Evolutionary conservation across 2,329 filamentous ascomycete genomes (phyloP).

Genomic region (Penicillium griseofulvum): DNA sequence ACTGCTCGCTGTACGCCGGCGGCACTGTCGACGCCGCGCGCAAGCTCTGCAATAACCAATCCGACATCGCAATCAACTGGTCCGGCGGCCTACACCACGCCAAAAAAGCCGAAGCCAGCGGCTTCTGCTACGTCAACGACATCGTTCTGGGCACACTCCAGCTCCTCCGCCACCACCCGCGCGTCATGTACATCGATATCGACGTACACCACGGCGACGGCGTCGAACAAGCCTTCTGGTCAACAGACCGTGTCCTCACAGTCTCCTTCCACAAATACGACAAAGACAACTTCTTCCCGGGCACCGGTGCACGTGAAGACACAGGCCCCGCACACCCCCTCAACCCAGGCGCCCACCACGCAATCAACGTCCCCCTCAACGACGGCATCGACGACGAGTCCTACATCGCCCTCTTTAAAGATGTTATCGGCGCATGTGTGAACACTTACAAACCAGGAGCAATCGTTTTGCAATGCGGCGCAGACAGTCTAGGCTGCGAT

Average conservation of each 20-base stretch:
- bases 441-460: constrained; percentile 82
- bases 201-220: constrained; percentile 91
- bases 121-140: constrained; percentile 99
- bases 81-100: constrained; percentile 94
- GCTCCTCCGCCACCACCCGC: constrained; percentile 74
- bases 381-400: constrained; percentile 90
- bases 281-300: constrained; percentile 79
- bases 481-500: constrained; percentile 90
- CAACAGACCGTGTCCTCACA: constrained; percentile 85
- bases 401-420: constrained; percentile 81
- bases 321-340: constrained; percentile 79
- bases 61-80: constrained; percentile 97
- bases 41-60: constrained; percentile 80
- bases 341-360: constrained; percentile 84
- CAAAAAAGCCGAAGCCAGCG: constrained; percentile 88
- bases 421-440: constrained; percentile 73
- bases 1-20: constrained; percentile 89
- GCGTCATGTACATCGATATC: constrained; percentile 92
- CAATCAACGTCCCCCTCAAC: constrained; percentile 84
- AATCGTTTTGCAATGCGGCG: constrained; percentile 93
- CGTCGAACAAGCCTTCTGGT: constrained; percentile 88
- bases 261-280: constrained; percentile 97
- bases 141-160: constrained; percentile 93
- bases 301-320: constrained; percentile 81
- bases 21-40: constrained; percentile 87